These are phyloP conservation scores for Suillus spraguei DNA, from an alignment of 768 basidiomycete genomes.

Conservation along the genomic window DNA sequence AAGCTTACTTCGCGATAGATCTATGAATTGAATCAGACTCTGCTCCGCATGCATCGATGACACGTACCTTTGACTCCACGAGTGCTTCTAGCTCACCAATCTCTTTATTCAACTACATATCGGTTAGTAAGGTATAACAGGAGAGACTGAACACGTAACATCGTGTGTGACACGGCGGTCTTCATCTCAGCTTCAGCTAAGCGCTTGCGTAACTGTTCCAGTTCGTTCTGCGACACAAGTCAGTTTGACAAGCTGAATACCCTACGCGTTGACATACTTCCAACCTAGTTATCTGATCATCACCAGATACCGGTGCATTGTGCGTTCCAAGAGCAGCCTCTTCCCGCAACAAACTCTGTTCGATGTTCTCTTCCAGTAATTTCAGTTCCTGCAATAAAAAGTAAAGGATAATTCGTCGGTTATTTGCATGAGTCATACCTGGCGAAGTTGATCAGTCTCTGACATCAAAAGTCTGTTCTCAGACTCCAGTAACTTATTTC, in stretches of 20 bases:
- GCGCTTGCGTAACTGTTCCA: conserved; percentile 72
- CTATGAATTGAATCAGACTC: conserved; percentile 37
- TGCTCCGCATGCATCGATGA: background rate
- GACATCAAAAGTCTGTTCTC: conserved; percentile 73
- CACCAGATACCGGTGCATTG: conserved; percentile 21
- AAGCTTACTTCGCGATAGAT: conserved; percentile 78
- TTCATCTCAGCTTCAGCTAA: conserved; percentile 75
- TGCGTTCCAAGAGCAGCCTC: conserved; percentile 42
- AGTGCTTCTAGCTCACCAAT: conserved; percentile 90
- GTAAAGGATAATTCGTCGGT: background rate
- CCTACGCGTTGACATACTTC: conserved; percentile 45
- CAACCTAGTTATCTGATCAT: conserved; percentile 49
- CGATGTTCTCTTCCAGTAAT: conserved; percentile 74
- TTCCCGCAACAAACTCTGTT: conserved; percentile 56
- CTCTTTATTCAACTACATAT: conserved; percentile 79
- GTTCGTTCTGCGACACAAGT: conserved; percentile 48
- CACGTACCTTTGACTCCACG: conserved; percentile 86
- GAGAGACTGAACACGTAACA: conserved; percentile 43
- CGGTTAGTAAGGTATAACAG: conserved; percentile 1
- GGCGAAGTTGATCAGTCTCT: conserved; percentile 63
- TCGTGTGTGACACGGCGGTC: conserved; percentile 69
- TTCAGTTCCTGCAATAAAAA: conserved; percentile 60
- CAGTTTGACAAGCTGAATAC: background rate
- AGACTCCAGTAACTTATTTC: conserved; percentile 70
- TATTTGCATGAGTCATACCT: conserved; percentile 42